Evolutionary conservation across 1,284 basidiomycete species (phyloP), one percentile per base, ranked within the genome.

Genomic region (Moesziomyces sp.): DNA sequence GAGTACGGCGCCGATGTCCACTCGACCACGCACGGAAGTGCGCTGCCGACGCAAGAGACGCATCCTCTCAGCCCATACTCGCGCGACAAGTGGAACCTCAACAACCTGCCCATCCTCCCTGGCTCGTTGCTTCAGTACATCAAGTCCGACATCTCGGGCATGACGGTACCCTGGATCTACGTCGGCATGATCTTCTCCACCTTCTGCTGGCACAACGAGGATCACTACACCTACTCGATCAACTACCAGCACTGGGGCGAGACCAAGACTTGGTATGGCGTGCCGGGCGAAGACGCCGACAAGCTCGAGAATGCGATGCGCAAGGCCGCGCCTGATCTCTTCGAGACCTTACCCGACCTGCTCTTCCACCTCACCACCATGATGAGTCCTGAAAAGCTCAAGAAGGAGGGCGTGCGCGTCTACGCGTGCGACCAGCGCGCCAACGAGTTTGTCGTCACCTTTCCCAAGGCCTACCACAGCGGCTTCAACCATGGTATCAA

Each of bases 171-270:
- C 8, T 99, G 97, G 97, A 97, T 95, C 57, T 99, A 99, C 85
- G 94, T 99, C 62, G 97, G 97, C 52, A 99, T 99, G 96, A 89
- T 95, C 47, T 98, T 99, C 85, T 97, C 95, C 11, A 96, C 97
- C 1, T 99, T 99, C 85, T 98, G 96, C 85, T 99, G 97, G 97
- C 97, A 99, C 86, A 99, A 99, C 84, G 97, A 99, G 90, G 97
- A 99, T 86, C 97, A 99, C 86, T 97, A 96, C 85, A 98, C 95
- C 13, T 98, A 97, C 85, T 72, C 65, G 50, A 71, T 78, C 79
- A 84, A 75, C 72, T 85, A 44, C 78, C 96, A 94, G 95, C 96
- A 98, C 84, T 97, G 93, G 93, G 96, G 97, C 38, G 96, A 97
- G 84, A 97, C 96, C 46, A 99, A 99, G 87, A 99, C 96, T 0